Conservation (phyloP, 257 asterid genomes). For the Primulina eburnea region DNA sequence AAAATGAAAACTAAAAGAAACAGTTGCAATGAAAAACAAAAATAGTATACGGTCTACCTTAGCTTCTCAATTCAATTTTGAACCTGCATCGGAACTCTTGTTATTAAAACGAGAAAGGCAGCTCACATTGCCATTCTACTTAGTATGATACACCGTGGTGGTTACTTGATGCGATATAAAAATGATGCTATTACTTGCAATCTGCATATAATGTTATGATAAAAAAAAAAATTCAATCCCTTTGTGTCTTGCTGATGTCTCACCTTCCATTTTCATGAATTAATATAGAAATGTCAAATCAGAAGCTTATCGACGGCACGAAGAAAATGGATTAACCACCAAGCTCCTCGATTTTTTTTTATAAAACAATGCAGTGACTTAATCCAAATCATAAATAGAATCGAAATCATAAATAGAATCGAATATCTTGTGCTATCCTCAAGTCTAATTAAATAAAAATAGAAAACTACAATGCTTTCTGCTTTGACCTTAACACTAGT, state of each 20-base stretch:
- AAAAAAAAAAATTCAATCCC: background rate
- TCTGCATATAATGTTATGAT: background rate
- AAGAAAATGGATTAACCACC: constrained; percentile 93
- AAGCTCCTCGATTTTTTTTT: constrained; percentile 37
- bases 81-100: background rate
- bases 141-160: background rate
- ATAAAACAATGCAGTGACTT: constrained; percentile 46
- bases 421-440: background rate
- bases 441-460: no score
- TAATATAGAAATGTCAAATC: constrained; percentile 87
- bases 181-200: constrained; percentile 23
- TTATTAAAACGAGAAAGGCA: background rate
- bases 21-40: no score
- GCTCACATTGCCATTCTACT: constrained; percentile 4
- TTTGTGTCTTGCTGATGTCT: constrained; percentile 28
- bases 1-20: no score
- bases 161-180: background rate
- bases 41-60: background rate
- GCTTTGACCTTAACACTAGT: no score
- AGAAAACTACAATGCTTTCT: background rate
- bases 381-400: no score
- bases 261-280: constrained; percentile 26
- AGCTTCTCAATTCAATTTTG: background rate
- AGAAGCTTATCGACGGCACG: constrained; percentile 78
- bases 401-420: background rate